Conservation (phyloP, 2,329 filamentous ascomycete species). For the Metarhizium brunneum region DNA sequence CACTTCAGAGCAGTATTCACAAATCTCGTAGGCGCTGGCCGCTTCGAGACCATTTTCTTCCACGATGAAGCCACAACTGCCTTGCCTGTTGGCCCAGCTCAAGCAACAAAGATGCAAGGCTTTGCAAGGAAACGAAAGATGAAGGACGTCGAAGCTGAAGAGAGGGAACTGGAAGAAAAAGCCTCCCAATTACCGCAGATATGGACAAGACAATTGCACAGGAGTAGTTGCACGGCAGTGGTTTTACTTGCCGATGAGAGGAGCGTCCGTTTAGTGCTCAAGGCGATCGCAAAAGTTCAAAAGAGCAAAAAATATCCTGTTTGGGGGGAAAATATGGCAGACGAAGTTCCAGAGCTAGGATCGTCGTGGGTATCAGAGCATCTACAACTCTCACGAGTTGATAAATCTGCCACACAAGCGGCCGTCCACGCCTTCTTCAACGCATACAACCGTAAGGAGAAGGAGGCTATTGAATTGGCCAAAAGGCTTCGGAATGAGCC, state of each 20-base stretch:
- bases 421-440: constrained; percentile 81
- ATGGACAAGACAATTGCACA: constrained; percentile 63
- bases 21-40: constrained; percentile 63
- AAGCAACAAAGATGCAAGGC: constrained; percentile 31
- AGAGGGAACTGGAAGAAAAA: constrained; percentile 45
- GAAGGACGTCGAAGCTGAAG: constrained; percentile 44
- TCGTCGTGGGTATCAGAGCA: constrained; percentile 53
- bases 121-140: constrained; percentile 32
- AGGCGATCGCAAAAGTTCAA: constrained; percentile 56
- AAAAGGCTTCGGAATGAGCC: constrained; percentile 65
- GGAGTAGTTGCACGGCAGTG: constrained; percentile 70
- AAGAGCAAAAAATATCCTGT: constrained; percentile 51
- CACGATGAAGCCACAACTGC: constrained; percentile 46
- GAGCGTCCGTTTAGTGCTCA: constrained; percentile 67
- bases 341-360: constrained; percentile 49
- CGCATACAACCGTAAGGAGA: constrained; percentile 65
- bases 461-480: constrained; percentile 50
- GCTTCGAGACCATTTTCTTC: constrained; percentile 71
- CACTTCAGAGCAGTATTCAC: constrained; percentile 71
- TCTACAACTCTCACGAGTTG: constrained; percentile 61
- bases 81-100: constrained; percentile 35
- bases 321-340: constrained; percentile 58
- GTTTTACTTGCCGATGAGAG: constrained; percentile 76
- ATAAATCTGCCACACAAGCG: constrained; percentile 55
- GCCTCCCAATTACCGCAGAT: constrained; percentile 55